Percentiles rank a stretch among this genome's conserved stretches.
These are phyloP conservation scores for Paecilomyces sp. DNA, from an alignment of 2,329 filamentous ascomycete genomes.

Conservation along the genomic window DNA sequence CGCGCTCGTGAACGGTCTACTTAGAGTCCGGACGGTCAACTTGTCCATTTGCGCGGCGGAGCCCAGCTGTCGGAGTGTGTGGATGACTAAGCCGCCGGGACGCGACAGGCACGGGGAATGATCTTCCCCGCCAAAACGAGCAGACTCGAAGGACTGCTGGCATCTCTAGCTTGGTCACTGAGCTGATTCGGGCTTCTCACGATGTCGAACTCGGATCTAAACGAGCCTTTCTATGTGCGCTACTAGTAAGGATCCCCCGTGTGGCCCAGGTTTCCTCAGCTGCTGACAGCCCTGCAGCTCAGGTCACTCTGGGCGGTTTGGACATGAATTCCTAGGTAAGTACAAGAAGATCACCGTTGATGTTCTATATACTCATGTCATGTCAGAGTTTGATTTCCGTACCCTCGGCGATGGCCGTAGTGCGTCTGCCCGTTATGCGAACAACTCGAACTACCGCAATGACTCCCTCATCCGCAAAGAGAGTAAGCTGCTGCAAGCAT, in stretches of 20 bases:
- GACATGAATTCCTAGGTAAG: slow-evolving; percentile 92
- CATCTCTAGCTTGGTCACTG: neutral
- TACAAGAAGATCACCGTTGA: slow-evolving; percentile 3
- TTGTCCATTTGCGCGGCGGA: slow-evolving; percentile 34
- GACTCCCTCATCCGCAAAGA: slow-evolving; percentile 99
- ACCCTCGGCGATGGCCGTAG: slow-evolving; percentile 88
- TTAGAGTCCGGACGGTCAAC: slow-evolving; percentile 27
- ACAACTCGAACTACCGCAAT: slow-evolving; percentile 99
- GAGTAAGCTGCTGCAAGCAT: slow-evolving; percentile 55
- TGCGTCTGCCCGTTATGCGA: slow-evolving; percentile 91
- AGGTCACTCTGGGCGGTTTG: slow-evolving; percentile 93
- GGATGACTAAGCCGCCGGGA: slow-evolving; percentile 35
- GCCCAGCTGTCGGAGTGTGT: slow-evolving; percentile 34
- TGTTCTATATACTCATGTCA: slow-evolving; percentile 12
- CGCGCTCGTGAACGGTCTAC: slow-evolving; percentile 24
- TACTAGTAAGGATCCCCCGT: slow-evolving; percentile 70
- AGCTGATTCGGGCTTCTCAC: slow-evolving; percentile 2
- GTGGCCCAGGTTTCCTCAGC: slow-evolving; percentile 30
- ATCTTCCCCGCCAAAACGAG: slow-evolving; percentile 2
- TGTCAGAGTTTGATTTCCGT: slow-evolving; percentile 87
- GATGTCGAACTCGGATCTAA: slow-evolving; percentile 55
- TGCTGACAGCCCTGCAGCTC: slow-evolving; percentile 58
- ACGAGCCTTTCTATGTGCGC: slow-evolving; percentile 86
- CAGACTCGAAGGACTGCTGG: neutral
- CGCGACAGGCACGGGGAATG: slow-evolving; percentile 1